phyloP scores from a whole-genome alignment of 352 stramenopile species.

The Blastocystis sp. region DNA sequence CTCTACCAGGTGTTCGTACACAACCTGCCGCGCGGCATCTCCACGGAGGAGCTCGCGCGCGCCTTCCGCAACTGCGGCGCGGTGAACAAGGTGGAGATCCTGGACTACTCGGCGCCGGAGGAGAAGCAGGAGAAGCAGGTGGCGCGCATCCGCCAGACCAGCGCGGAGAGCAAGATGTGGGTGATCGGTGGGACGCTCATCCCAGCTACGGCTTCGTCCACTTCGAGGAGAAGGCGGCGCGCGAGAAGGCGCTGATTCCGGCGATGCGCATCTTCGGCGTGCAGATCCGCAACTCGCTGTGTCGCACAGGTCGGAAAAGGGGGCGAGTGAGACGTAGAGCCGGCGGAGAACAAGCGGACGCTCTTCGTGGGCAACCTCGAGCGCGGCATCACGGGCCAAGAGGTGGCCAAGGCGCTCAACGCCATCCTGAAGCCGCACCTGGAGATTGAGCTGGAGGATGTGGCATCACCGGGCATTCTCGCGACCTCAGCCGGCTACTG shows the following conservation, averaged over 20 bases:
- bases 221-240: constrained; percentile 28
- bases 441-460: constrained; percentile 45
- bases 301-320: constrained; percentile 9
- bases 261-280: constrained; percentile 55
- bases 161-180: constrained; percentile 10
- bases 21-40: constrained; percentile 22
- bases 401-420: constrained; percentile 43
- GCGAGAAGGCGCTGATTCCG: constrained; percentile 32
- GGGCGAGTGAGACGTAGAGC: not conserved
- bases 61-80: constrained; percentile 44
- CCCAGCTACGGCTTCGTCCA: constrained; percentile 45
- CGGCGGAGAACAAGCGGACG: constrained; percentile 55
- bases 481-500: constrained; percentile 40
- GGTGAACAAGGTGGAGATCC: constrained; percentile 55
- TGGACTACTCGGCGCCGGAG: constrained; percentile 37
- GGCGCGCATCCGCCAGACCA: not conserved
- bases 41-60: constrained; percentile 12
- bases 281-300: constrained; percentile 47
- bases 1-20: constrained; percentile 53
- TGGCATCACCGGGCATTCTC: constrained; percentile 4
- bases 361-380: constrained; percentile 54
- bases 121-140: constrained; percentile 27
- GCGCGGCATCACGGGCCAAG: constrained; percentile 27
- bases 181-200: too few relatives aligned
- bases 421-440: constrained; percentile 22